Conservation (phyloP, 495 filamentous ascomycete species). For the Talaromyces borbonicus region DNA sequence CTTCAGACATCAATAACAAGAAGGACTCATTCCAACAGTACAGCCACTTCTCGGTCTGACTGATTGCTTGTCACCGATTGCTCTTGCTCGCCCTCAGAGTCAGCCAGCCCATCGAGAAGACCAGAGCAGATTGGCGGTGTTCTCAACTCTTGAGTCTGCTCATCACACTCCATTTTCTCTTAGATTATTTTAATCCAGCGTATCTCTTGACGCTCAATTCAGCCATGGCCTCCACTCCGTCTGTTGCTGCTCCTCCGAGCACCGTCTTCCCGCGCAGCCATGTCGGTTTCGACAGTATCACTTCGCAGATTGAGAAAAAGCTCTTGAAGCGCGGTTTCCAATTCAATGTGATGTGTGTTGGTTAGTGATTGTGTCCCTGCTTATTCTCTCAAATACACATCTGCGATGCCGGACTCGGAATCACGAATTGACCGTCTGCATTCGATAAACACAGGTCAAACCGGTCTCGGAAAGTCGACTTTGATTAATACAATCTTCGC, state of each 20-base stretch:
- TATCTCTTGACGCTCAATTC: neutral
- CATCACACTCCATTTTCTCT: neutral
- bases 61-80: too few relatives aligned
- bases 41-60: too few relatives aligned
- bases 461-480: slow-evolving; percentile 95
- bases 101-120: too few relatives aligned
- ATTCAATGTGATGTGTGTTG: slow-evolving; percentile 99
- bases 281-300: slow-evolving; percentile 99
- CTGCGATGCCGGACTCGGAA: neutral
- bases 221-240: slow-evolving; percentile 45
- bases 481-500: slow-evolving; percentile 99
- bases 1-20: too few relatives aligned
- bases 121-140: too few relatives aligned
- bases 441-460: slow-evolving; percentile 61
- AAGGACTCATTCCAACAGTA: too few relatives aligned
- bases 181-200: neutral
- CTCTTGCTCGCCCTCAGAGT: too few relatives aligned
- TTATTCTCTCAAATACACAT: too few relatives aligned
- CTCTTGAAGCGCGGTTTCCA: slow-evolving; percentile 99
- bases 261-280: slow-evolving; percentile 88
- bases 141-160: neutral
- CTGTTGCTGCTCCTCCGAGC: slow-evolving; percentile 35
- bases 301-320: slow-evolving; percentile 96
- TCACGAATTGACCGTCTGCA: neutral
- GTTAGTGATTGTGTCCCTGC: slow-evolving; percentile 45